Percentiles rank a stretch among this genome's conserved stretches.
Evolutionary conservation across 2,329 filamentous ascomycete species (phyloP).

Genomic region (Ophiostoma piceae): DNA sequence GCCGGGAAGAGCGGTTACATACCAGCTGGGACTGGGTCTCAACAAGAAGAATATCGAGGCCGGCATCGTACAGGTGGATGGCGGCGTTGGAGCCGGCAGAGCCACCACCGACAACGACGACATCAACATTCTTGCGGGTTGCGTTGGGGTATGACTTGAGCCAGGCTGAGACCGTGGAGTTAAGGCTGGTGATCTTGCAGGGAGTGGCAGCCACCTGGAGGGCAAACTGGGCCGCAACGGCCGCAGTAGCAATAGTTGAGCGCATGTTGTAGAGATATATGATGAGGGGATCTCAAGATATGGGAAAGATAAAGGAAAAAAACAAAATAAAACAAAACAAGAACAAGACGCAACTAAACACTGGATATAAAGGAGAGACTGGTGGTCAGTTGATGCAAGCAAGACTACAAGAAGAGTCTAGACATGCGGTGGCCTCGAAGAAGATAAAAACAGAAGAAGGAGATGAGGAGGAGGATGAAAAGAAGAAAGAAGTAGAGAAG

Average conservation of each 20-base stretch:
- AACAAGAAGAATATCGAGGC: conserved; percentile 35
- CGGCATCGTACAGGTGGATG: conserved; percentile 35
- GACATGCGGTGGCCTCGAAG: background rate
- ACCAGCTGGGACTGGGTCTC: conserved; percentile 35
- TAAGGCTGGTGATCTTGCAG: background rate
- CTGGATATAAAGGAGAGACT: conserved; percentile 9
- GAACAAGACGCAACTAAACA: background rate
- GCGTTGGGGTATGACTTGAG: conserved; percentile 13
- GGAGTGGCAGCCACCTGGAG: background rate
- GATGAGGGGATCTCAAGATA: background rate
- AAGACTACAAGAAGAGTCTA: background rate
- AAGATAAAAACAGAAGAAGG: background rate
- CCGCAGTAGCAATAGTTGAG: background rate
- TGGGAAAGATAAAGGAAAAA: background rate
- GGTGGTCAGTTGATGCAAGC: background rate
- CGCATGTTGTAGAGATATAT: background rate
- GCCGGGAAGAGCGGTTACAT: conserved; percentile 17
- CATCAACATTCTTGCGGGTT: conserved; percentile 28
- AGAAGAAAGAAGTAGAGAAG: background rate
- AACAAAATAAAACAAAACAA: background rate
- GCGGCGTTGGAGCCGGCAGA: conserved; percentile 38
- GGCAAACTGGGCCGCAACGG: background rate
- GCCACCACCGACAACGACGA: conserved; percentile 37
- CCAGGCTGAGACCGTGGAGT: conserved; percentile 14
- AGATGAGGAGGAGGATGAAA: background rate